Conservation (phyloP, 495 filamentous ascomycete genomes). For the Chaetomium tenue region DNA sequence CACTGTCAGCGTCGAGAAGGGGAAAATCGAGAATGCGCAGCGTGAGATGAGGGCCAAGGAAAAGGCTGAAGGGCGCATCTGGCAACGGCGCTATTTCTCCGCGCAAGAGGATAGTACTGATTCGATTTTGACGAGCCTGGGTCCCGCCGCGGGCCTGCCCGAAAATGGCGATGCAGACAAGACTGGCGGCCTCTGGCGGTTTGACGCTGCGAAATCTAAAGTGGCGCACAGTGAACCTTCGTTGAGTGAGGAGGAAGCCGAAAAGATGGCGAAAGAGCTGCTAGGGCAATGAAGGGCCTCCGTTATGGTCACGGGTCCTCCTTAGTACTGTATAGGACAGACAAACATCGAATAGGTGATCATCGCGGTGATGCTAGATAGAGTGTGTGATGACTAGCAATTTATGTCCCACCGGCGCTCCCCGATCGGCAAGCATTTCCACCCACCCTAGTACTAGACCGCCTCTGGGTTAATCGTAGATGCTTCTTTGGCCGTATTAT, state of each 20-base stretch:
- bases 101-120: constrained; percentile 50
- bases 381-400: too few relatives aligned
- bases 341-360: neutral
- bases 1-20: constrained; percentile 70
- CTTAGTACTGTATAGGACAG: neutral
- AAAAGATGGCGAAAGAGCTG: constrained; percentile 40
- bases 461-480: too few relatives aligned
- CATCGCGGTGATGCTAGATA: neutral
- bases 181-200: constrained; percentile 87
- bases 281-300: constrained; percentile 40
- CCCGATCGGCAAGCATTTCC: too few relatives aligned
- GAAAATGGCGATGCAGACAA: constrained; percentile 68
- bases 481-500: neutral
- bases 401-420: too few relatives aligned
- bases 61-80: constrained; percentile 71
- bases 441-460: too few relatives aligned
- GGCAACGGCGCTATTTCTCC: constrained; percentile 83
- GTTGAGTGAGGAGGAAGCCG: constrained; percentile 42
- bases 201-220: constrained; percentile 64
- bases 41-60: constrained; percentile 80
- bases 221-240: constrained; percentile 40
- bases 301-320: neutral
- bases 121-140: constrained; percentile 57
- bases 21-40: constrained; percentile 87
- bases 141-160: constrained; percentile 53